Percentiles rank a stretch among this genome's conserved stretches.
Conservation (phyloP, 257 asterid genomes). For the Plantago major region DNA sequence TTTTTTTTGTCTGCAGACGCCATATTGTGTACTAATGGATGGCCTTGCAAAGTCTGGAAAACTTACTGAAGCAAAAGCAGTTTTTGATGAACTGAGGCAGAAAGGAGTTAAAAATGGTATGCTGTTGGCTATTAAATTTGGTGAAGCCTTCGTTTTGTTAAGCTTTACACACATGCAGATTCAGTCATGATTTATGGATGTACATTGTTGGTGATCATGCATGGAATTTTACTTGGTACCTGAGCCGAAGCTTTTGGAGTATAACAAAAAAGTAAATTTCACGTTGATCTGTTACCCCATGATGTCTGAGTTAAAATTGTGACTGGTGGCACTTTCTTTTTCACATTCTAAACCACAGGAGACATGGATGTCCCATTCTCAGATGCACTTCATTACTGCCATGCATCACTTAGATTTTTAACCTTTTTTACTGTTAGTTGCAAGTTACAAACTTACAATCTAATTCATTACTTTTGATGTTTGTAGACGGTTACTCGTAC, state of each 20-base stretch:
- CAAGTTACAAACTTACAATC: slow-evolving; percentile 2
- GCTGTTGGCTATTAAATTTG: no score
- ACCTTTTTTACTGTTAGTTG: slow-evolving; percentile 10
- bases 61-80: slow-evolving; percentile 64
- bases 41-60: slow-evolving; percentile 85
- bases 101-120: slow-evolving; percentile 76
- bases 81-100: slow-evolving; percentile 79
- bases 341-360: no score
- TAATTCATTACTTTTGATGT: slow-evolving; percentile 23
- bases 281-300: no score
- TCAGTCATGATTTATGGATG: no score
- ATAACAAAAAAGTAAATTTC: no score
- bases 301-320: no score
- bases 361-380: not conserved
- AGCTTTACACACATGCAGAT: no score
- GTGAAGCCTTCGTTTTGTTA: no score
- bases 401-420: slow-evolving; percentile 6
- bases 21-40: slow-evolving; percentile 91
- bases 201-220: no score
- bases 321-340: no score
- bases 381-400: slow-evolving; percentile 9
- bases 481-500: slow-evolving; percentile 85
- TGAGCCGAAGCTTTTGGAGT: no score
- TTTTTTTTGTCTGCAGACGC: slow-evolving; percentile 58
- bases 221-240: no score